Percentiles rank a stretch among this genome's conserved stretches.
These are phyloP conservation scores for Talinum fruticosum DNA, from an alignment of 148 eudicot species.

Conservation along the genomic window DNA sequence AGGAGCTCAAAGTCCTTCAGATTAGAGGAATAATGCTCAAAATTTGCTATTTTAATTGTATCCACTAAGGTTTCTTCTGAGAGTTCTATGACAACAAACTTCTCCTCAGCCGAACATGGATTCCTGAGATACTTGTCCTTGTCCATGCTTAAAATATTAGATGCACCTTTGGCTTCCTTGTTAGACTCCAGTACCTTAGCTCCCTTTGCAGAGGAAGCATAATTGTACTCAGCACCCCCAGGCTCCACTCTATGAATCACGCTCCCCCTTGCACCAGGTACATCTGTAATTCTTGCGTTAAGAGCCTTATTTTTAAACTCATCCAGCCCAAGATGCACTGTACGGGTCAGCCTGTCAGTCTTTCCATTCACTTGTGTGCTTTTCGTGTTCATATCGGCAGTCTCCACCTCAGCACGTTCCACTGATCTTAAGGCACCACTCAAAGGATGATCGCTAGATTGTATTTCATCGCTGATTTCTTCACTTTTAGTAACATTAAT, in stretches of 20 bases:
- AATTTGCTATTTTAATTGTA: conserved; percentile 78
- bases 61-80: conserved; percentile 94
- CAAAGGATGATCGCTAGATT: conserved; percentile 9
- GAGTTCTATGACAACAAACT: conserved; percentile 85
- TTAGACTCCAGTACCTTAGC: conserved; percentile 89
- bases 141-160: conserved; percentile 77
- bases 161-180: conserved; percentile 92
- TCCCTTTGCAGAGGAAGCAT: conserved; percentile 89
- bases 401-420: conserved; percentile 28
- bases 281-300: conserved; percentile 44
- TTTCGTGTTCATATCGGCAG: conserved; percentile 17
- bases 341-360: conserved; percentile 44
- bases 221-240: conserved; percentile 87
- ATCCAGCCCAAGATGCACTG: conserved; percentile 68
- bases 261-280: conserved; percentile 55
- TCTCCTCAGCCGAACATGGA: conserved; percentile 93
- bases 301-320: conserved; percentile 84
- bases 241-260: conserved; percentile 84
- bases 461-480: conserved; percentile 19
- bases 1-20: conserved; percentile 80
- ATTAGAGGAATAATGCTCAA: conserved; percentile 92
- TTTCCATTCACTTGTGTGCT: conserved; percentile 39
- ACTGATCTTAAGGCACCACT: conserved; percentile 13
- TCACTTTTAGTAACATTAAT: conserved; percentile 21
- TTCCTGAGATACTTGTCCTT: conserved; percentile 94